phyloP scores from a whole-genome alignment of 371 early-diverging fungal genomes.

The Mucor ambiguus region DNA sequence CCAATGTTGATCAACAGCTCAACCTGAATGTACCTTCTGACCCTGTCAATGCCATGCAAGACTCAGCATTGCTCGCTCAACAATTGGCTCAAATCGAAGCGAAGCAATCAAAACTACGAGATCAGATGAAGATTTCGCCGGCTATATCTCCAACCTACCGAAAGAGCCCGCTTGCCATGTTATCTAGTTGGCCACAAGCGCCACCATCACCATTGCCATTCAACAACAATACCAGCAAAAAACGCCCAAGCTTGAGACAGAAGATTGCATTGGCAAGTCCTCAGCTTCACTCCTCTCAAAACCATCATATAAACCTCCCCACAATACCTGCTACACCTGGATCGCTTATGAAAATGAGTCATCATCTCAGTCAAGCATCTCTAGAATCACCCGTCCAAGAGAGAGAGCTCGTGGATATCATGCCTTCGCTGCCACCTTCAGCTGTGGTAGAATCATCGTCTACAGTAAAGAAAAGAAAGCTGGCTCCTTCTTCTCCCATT shows the following conservation, averaged over 20 bases:
- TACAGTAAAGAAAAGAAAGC: conserved; percentile 6
- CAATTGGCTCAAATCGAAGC: conserved; percentile 20
- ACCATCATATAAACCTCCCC: background rate
- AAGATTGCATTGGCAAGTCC: conserved; percentile 13
- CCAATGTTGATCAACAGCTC: background rate
- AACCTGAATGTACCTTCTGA: background rate
- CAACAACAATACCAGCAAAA: background rate
- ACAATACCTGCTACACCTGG: conserved; percentile 54
- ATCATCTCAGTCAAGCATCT: conserved; percentile 2
- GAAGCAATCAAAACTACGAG: conserved; percentile 14
- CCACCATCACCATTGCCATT: conserved; percentile 14
- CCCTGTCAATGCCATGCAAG: background rate
- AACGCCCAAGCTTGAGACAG: conserved; percentile 10
- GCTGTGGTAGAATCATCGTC: background rate
- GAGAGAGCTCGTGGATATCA: background rate
- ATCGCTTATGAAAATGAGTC: conserved; percentile 51
- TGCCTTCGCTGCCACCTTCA: conserved; percentile 10
- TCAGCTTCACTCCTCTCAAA: conserved; percentile 7
- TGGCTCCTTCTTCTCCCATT: conserved; percentile 7
- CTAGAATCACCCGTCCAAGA: background rate
- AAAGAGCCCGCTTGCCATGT: conserved; percentile 12
- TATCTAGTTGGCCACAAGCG: conserved; percentile 6
- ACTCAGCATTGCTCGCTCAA: conserved; percentile 5
- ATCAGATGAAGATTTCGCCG: conserved; percentile 14
- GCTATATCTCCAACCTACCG: conserved; percentile 9